These are phyloP conservation scores for Zygosaccharomyces rouxii DNA, from an alignment of 805 yeast genomes.

Conservation along the genomic window DNA sequence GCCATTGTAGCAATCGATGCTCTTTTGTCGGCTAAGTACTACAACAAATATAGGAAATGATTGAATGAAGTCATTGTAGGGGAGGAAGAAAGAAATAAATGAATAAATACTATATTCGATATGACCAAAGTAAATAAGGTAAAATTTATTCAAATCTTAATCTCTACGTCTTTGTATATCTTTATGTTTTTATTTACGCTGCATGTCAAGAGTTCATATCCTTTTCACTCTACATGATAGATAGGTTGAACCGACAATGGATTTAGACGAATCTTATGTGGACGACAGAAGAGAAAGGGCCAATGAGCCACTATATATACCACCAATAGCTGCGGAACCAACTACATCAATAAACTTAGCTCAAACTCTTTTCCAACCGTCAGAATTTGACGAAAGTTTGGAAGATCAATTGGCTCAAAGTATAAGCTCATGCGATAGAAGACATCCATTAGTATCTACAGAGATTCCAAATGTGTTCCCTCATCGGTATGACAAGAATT, in stretches of 20 bases:
- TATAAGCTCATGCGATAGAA: slow-evolving; percentile 17
- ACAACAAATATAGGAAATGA: slow-evolving; percentile 19
- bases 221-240: background rate
- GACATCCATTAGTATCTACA: slow-evolving; percentile 26
- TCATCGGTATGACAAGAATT: slow-evolving; percentile 49
- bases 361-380: slow-evolving; percentile 13
- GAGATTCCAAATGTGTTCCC: slow-evolving; percentile 30
- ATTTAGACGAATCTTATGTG: slow-evolving; percentile 1
- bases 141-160: background rate
- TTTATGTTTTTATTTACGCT: background rate
- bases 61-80: background rate
- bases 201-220: background rate
- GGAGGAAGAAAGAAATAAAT: background rate
- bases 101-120: background rate
- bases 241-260: background rate
- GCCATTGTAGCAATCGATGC: slow-evolving; percentile 55
- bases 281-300: slow-evolving; percentile 1
- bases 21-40: slow-evolving; percentile 48
- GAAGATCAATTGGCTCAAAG: slow-evolving; percentile 20
- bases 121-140: background rate
- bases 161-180: background rate
- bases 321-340: slow-evolving; percentile 10
- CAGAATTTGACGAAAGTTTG: slow-evolving; percentile 10
- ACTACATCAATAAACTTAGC: slow-evolving; percentile 18
- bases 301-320: slow-evolving; percentile 1